phyloP scores from a whole-genome alignment of 2,329 filamentous ascomycete species.

The Paraconiothyrium sp. region DNA sequence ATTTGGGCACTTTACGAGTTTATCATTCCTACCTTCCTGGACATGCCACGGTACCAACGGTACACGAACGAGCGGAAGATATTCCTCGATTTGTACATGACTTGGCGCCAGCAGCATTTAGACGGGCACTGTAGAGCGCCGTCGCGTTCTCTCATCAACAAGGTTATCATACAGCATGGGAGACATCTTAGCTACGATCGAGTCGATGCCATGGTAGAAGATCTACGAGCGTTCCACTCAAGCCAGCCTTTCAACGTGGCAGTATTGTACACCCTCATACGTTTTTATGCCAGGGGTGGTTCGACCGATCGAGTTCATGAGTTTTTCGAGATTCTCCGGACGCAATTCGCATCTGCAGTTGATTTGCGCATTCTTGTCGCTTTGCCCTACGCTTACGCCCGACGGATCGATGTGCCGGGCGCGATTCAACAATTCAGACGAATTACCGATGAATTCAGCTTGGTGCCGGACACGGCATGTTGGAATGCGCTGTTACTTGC shows the following conservation, averaged over 20 bases:
- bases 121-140: slow-evolving; percentile 29
- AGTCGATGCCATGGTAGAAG: slow-evolving; percentile 34
- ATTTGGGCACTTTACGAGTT: slow-evolving; percentile 37
- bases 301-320: slow-evolving; percentile 42
- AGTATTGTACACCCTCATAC: slow-evolving; percentile 34
- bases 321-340: slow-evolving; percentile 42
- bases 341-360: slow-evolving; percentile 18
- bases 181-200: slow-evolving; percentile 27
- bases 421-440: slow-evolving; percentile 70
- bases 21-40: slow-evolving; percentile 36
- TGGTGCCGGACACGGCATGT: slow-evolving; percentile 66
- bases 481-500: slow-evolving; percentile 84
- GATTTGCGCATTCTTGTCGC: slow-evolving; percentile 29
- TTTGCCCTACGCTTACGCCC: slow-evolving; percentile 76
- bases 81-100: slow-evolving; percentile 37
- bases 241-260: slow-evolving; percentile 27
- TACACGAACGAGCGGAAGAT: slow-evolving; percentile 41
- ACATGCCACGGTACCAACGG: slow-evolving; percentile 35
- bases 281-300: slow-evolving; percentile 47
- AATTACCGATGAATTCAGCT: slow-evolving; percentile 65
- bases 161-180: slow-evolving; percentile 34
- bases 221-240: slow-evolving; percentile 39
- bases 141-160: slow-evolving; percentile 29
- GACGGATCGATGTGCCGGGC: slow-evolving; percentile 69
- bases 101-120: slow-evolving; percentile 32